These are phyloP conservation scores for Gossypioides kirkii DNA, from an alignment of 345 rosid species.

Conservation along the genomic window DNA sequence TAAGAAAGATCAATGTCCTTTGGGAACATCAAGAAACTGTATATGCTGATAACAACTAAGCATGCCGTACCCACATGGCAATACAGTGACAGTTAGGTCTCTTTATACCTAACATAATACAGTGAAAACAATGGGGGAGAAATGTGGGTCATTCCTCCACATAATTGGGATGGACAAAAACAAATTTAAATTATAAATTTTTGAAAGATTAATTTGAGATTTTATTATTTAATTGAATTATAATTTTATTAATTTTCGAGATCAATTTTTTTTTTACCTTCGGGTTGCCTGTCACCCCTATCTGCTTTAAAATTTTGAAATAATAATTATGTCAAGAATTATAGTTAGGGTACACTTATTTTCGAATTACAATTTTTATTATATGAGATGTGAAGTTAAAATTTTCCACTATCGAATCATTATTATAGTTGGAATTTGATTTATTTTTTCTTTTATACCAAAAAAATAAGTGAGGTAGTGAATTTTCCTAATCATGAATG, in stretches of 20 bases:
- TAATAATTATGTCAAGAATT: background rate
- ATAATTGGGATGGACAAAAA: background rate
- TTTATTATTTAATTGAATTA: too few relatives aligned
- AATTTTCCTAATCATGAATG: background rate
- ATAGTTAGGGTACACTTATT: too few relatives aligned
- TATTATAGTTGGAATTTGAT: too few relatives aligned
- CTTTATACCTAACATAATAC: constrained; percentile 27
- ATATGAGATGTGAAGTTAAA: too few relatives aligned
- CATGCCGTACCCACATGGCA: constrained; percentile 25
- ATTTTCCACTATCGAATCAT: too few relatives aligned
- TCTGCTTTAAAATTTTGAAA: background rate
- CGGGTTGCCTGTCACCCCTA: too few relatives aligned
- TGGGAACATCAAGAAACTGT: background rate
- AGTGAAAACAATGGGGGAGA: constrained; percentile 2
- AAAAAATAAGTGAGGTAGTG: background rate
- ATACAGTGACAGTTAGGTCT: constrained; percentile 37
- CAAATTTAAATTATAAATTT: too few relatives aligned
- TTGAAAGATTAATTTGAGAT: background rate
- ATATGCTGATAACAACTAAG: constrained; percentile 33
- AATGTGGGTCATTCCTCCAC: background rate
- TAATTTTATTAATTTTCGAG: too few relatives aligned
- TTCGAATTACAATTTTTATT: too few relatives aligned
- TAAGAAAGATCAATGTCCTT: background rate
- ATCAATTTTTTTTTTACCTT: too few relatives aligned
- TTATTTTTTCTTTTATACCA: too few relatives aligned